phyloP scores from a whole-genome alignment of 2,329 filamentous ascomycete genomes.

The Cladophialophora exuberans region DNA sequence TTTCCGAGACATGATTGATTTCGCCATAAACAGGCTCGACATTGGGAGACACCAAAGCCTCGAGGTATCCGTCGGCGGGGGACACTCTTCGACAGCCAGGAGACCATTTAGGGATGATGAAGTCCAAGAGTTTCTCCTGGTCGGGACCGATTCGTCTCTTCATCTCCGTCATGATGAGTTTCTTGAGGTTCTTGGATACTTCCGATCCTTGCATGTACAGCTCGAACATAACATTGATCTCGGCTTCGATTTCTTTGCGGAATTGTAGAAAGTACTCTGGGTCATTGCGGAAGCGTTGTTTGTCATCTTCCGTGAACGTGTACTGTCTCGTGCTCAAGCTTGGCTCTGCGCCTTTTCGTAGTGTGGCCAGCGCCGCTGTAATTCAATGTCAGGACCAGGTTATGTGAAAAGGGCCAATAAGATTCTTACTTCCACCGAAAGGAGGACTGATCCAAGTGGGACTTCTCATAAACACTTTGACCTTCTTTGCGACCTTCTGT shows the following conservation, averaged over 20 bases:
- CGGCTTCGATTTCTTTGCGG: conserved; percentile 37
- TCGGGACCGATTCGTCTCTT: conserved; percentile 23
- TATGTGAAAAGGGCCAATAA: too few relatives aligned
- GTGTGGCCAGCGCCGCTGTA: too few relatives aligned
- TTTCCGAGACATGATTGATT: conserved; percentile 28
- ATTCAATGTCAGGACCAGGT: too few relatives aligned
- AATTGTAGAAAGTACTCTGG: conserved; percentile 34
- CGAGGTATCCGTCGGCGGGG: conserved; percentile 32
- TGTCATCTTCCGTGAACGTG: conserved; percentile 30
- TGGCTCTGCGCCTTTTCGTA: conserved; percentile 14
- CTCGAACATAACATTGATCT: conserved; percentile 34
- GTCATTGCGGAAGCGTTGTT: conserved; percentile 28
- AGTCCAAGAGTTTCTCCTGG: conserved; percentile 27
- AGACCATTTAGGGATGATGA: conserved; percentile 32
- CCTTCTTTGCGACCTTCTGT: conserved; percentile 5
- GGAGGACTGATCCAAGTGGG: conserved; percentile 35
- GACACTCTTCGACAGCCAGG: conserved; percentile 33
- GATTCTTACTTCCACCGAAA: conserved; percentile 13
- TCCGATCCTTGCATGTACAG: conserved; percentile 15
- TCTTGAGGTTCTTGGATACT: neutral
- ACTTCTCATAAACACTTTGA: conserved; percentile 35
- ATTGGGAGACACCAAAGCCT: conserved; percentile 33
- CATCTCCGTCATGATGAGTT: conserved; percentile 28
- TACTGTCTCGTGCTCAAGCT: conserved; percentile 27
- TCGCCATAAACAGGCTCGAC: conserved; percentile 28